These are phyloP conservation scores for Epichloe bromicola DNA, from an alignment of 2,329 filamentous ascomycete genomes.

Conservation along the genomic window DNA sequence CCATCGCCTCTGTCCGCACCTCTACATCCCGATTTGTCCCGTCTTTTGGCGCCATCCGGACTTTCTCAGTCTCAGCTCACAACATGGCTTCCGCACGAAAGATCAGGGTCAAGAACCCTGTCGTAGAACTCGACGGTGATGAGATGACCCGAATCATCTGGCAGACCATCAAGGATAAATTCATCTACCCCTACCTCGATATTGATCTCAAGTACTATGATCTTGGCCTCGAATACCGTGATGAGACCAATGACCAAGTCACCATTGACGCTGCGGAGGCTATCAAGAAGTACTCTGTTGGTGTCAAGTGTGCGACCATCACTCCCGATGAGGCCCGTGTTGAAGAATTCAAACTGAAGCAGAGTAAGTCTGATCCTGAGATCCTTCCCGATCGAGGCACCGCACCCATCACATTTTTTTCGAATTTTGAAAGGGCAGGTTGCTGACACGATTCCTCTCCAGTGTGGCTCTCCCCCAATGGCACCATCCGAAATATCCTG, in stretches of 20 bases:
- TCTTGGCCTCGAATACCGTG: slow-evolving; percentile 83
- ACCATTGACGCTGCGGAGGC: slow-evolving; percentile 90
- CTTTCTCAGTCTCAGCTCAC: slow-evolving; percentile 52
- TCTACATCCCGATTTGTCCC: slow-evolving; percentile 28
- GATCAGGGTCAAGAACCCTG: slow-evolving; percentile 99
- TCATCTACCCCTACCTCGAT: slow-evolving; percentile 91
- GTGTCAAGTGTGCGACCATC: slow-evolving; percentile 98
- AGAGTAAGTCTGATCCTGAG: slow-evolving; percentile 52
- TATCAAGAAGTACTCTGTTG: slow-evolving; percentile 97
- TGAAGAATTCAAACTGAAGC: slow-evolving; percentile 96
- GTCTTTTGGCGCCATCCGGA: slow-evolving; percentile 30
- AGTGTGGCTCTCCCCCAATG: slow-evolving; percentile 99
- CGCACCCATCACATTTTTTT: not conserved
- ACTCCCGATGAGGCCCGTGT: slow-evolving; percentile 95
- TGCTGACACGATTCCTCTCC: slow-evolving; percentile 19
- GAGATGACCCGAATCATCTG: slow-evolving; percentile 99
- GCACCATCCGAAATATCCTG: slow-evolving; percentile 62
- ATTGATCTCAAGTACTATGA: slow-evolving; percentile 98
- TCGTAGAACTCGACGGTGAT: slow-evolving; percentile 91
- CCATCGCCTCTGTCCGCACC: slow-evolving; percentile 13
- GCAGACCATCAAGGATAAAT: slow-evolving; percentile 98
- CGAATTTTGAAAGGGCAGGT: not conserved
- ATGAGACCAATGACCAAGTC: slow-evolving; percentile 92
- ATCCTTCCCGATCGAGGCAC: not conserved
- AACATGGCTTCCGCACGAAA: slow-evolving; percentile 54